phyloP scores from a whole-genome alignment of 2,329 filamentous ascomycete genomes.

The Xylaria multiplex region DNA sequence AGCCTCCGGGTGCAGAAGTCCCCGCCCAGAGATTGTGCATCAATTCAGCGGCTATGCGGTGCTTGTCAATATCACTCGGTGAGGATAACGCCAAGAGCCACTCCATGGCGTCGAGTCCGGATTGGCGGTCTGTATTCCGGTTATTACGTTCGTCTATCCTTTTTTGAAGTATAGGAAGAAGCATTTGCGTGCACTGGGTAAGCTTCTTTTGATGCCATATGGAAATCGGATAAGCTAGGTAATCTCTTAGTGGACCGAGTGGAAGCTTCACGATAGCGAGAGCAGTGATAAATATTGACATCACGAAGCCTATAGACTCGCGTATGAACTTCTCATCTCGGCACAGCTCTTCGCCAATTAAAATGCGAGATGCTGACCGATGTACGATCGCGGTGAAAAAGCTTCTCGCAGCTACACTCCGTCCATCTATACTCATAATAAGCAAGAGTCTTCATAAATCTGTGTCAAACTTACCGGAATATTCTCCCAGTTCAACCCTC shows the following conservation, averaged over 20 bases:
- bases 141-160: not conserved
- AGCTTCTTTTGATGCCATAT: not conserved
- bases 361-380: conserved; percentile 3
- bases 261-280: conserved; percentile 1
- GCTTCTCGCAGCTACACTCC: not conserved
- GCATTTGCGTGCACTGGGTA: not conserved
- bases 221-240: not conserved
- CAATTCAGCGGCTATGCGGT: conserved; percentile 1
- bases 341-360: conserved; percentile 12
- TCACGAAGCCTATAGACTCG: not conserved
- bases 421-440: not conserved
- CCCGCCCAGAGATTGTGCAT: conserved; percentile 16
- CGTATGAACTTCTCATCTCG: conserved; percentile 5
- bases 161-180: conserved; percentile 4
- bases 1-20: conserved; percentile 9
- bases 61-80: not conserved
- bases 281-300: conserved; percentile 7
- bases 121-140: not conserved
- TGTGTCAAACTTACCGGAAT: too few species aligned
- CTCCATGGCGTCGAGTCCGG: conserved; percentile 1
- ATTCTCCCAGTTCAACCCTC: not conserved
- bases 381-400: conserved; percentile 13
- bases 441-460: too few species aligned
- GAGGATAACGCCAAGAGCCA: conserved; percentile 6
- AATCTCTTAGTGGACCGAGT: not conserved